phyloP scores from a whole-genome alignment of 2,329 filamentous ascomycete species.

The Zymoseptoria pseudotritici region DNA sequence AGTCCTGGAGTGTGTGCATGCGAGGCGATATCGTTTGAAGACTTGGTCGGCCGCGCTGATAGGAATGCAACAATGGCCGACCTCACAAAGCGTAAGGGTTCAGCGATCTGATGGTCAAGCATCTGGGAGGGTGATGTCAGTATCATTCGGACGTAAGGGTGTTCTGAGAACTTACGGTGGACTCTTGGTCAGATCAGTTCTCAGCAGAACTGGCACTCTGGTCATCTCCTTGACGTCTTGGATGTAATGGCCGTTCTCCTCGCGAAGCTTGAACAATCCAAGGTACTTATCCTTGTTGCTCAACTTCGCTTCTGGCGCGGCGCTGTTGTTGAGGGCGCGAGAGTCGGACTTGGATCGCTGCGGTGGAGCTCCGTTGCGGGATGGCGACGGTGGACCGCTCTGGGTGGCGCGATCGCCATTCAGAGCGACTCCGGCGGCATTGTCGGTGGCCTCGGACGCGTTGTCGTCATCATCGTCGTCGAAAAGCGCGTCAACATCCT shows the following conservation, averaged over 20 bases:
- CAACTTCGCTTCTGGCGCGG: conserved; percentile 70
- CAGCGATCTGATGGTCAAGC: conserved; percentile 73
- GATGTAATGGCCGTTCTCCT: conserved; percentile 92
- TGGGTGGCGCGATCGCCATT: conserved; percentile 78
- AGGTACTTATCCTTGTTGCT: conserved; percentile 96
- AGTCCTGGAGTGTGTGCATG: conserved; percentile 14
- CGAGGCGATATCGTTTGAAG: conserved; percentile 4
- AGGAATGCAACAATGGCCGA: not conserved
- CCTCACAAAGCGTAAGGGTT: conserved; percentile 63
- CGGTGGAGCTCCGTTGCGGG: conserved; percentile 64
- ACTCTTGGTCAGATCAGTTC: conserved; percentile 97
- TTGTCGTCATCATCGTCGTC: conserved; percentile 74
- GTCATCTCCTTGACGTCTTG: conserved; percentile 99
- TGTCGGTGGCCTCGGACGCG: conserved; percentile 79
- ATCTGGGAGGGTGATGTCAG: conserved; percentile 48
- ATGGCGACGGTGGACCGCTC: conserved; percentile 88
- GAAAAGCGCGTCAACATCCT: conserved; percentile 91
- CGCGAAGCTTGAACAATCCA: conserved; percentile 78
- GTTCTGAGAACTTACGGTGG: conserved; percentile 72
- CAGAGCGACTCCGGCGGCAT: conserved; percentile 83
- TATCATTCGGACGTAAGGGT: conserved; percentile 6
- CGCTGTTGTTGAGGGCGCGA: conserved; percentile 65
- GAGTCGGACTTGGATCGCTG: conserved; percentile 90
- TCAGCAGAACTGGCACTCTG: conserved; percentile 91
- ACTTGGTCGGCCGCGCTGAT: conserved; percentile 1